These are phyloP conservation scores for Mucor saturninus DNA, from an alignment of 371 early-diverging fungal species.

Conservation along the genomic window DNA sequence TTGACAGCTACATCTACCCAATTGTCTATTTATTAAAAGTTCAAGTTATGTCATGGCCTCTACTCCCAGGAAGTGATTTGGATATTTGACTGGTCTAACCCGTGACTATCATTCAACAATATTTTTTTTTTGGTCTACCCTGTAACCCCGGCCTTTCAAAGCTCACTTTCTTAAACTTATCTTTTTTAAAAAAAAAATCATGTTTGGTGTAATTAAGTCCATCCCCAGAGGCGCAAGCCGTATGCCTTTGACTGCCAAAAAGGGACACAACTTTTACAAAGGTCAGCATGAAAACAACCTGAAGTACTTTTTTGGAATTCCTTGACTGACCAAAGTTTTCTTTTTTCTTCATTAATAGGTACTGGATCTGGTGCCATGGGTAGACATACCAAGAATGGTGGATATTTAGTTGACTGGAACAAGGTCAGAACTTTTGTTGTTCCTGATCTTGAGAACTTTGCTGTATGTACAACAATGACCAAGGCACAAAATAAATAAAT, in stretches of 20 bases:
- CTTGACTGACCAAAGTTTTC: not conserved
- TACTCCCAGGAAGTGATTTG: too few species aligned
- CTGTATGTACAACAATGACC: constrained; percentile 46
- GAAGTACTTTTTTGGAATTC: not conserved
- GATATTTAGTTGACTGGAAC: constrained; percentile 73
- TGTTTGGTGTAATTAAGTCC: constrained; percentile 77
- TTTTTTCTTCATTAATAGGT: constrained; percentile 47
- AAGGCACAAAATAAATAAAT: not conserved
- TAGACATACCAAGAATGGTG: constrained; percentile 80
- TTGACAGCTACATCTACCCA: too few species aligned
- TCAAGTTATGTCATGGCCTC: too few species aligned
- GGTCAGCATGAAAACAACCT: constrained; percentile 44
- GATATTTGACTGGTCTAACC: too few species aligned
- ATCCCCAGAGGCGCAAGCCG: constrained; percentile 78
- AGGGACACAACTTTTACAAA: constrained; percentile 85
- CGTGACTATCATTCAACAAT: not conserved
- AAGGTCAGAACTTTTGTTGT: constrained; percentile 84
- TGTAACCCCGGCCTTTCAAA: constrained; percentile 6
- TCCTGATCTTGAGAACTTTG: constrained; percentile 75
- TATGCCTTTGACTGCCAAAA: constrained; percentile 78
- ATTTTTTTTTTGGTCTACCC: not conserved
- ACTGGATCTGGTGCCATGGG: constrained; percentile 86
- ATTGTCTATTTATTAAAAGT: too few species aligned
- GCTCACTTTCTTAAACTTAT: not conserved
- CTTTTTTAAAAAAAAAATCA: constrained; percentile 20